Conservation (phyloP, 176 grass and related monocot species). For the Carex kokanica region DNA sequence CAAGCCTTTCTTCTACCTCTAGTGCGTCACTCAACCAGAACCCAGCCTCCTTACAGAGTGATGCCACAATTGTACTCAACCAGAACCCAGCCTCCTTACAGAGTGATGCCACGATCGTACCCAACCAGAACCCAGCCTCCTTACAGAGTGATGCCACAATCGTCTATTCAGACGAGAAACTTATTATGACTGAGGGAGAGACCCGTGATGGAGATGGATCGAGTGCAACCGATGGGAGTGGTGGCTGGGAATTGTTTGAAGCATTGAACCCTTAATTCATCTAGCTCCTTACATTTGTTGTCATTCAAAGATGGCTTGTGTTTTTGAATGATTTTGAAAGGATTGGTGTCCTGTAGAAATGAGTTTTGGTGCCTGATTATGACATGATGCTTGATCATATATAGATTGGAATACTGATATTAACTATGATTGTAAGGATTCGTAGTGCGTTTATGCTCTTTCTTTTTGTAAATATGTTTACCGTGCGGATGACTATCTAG, state of each 20-base stretch:
- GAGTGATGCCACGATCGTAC: too few relatives aligned
- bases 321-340: conserved; percentile 10
- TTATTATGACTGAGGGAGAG: not conserved
- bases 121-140: too few relatives aligned
- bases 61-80: too few relatives aligned
- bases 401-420: not conserved
- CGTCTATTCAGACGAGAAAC: not conserved
- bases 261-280: not conserved
- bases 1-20: conserved; percentile 18
- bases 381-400: not conserved
- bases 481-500: not conserved
- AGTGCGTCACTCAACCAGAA: not conserved
- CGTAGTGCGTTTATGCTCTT: not conserved
- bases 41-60: too few relatives aligned
- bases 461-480: not conserved
- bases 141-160: too few relatives aligned
- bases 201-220: not conserved
- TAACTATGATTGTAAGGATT: not conserved
- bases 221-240: not conserved
- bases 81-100: too few relatives aligned
- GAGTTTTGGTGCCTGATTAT: not conserved
- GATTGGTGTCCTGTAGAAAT: not conserved
- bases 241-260: conserved; percentile 22
- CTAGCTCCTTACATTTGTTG: not conserved
- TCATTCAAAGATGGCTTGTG: conserved; percentile 11